A percentile compares a stretch with the other conserved stretches of the same genome.
phyloP scores from a whole-genome alignment of 768 basidiomycete genomes.

The Termitomyces sp. region DNA sequence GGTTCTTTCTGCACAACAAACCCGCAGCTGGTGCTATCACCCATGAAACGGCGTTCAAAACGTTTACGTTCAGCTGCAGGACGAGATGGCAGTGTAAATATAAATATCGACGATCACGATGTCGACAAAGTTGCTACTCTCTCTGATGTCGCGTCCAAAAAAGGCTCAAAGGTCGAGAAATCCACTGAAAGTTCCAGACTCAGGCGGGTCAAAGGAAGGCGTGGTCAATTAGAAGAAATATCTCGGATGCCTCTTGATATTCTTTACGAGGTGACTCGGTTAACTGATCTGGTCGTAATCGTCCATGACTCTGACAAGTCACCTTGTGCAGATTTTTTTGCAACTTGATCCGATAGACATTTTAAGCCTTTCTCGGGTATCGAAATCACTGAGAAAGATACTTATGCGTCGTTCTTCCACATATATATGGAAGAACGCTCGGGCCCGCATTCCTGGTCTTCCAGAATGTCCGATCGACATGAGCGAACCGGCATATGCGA shows the following conservation, averaged over 20 bases:
- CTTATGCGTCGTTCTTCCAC: conserved; percentile 17
- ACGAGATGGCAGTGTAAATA: neutral
- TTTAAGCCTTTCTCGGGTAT: conserved; percentile 20
- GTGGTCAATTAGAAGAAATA: conserved; percentile 20
- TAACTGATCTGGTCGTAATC: too few relatives aligned
- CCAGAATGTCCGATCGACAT: conserved; percentile 25
- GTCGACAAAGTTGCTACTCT: neutral
- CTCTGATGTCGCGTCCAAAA: neutral
- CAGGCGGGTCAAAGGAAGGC: conserved; percentile 18
- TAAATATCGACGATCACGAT: neutral
- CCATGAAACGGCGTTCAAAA: neutral
- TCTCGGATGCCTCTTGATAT: conserved; percentile 25
- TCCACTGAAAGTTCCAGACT: neutral
- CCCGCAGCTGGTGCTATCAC: neutral
- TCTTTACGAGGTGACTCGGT: conserved; percentile 20
- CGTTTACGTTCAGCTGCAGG: neutral
- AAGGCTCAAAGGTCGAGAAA: neutral
- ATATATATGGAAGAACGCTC: conserved; percentile 22
- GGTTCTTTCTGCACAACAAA: too few relatives aligned
- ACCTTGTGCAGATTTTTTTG: conserved; percentile 17
- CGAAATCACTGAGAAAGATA: conserved; percentile 11
- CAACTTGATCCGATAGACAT: conserved; percentile 18
- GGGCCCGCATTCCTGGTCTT: conserved; percentile 15
- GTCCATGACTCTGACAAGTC: neutral
- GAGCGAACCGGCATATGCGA: conserved; percentile 25